Conservation (phyloP, 78 protist species). For the Pigoraptor vietnamica region DNA sequence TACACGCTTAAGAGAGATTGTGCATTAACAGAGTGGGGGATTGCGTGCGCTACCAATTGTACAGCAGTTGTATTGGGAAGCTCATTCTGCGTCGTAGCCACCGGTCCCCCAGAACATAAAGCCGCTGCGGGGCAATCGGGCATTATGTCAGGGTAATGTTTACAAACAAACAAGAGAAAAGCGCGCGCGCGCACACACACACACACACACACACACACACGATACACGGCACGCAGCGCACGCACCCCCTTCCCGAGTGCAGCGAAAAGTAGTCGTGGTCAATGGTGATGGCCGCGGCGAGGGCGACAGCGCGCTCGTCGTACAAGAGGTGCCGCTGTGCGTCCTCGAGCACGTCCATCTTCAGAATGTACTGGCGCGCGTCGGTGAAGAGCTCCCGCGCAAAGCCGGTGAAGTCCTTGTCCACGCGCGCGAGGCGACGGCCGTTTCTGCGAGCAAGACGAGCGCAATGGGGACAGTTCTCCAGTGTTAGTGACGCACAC, state of each 20-base stretch:
- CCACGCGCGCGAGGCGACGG: not conserved
- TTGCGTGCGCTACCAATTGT: no score
- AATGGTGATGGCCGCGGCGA: not conserved
- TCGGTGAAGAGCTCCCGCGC: slow-evolving; percentile 10
- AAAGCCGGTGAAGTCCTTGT: slow-evolving; percentile 8
- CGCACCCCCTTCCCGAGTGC: not conserved
- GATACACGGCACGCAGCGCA: no score
- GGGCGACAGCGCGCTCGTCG: slow-evolving; percentile 6
- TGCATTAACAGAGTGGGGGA: no score
- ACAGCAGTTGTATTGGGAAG: no score
- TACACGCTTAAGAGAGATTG: no score
- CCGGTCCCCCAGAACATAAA: no score
- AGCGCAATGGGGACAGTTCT: not conserved
- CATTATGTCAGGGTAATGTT: no score
- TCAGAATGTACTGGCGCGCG: not conserved
- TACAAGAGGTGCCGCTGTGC: not conserved
- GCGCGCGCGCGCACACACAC: no score
- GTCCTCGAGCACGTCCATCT: not conserved
- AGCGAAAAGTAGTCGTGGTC: not conserved
- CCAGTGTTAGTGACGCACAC: not conserved
- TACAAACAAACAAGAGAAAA: no score
- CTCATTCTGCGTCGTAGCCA: no score
- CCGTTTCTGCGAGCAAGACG: not conserved
- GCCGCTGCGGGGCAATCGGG: no score
- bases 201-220: no score